phyloP scores from a whole-genome alignment of 2,329 filamentous ascomycete species.

The Myriosclerotinia scirpicola region DNA sequence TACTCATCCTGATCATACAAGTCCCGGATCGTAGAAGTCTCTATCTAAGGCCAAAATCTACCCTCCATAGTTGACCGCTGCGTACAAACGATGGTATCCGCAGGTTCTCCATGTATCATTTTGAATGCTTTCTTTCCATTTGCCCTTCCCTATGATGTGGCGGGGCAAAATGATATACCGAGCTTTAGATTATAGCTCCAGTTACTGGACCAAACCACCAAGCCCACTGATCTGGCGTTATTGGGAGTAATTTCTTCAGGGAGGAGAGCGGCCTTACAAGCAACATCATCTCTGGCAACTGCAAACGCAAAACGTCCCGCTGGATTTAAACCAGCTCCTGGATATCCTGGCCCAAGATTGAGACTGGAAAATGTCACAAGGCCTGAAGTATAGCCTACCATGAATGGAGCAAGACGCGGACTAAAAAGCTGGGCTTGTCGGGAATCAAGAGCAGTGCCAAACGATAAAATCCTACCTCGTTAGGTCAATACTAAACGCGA shows the following conservation, averaged over 20 bases:
- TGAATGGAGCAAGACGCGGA: constrained; percentile 49
- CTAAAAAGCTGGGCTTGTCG: constrained; percentile 51
- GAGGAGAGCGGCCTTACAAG: constrained; percentile 16
- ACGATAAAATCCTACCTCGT: constrained; percentile 46
- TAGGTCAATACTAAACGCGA: not conserved
- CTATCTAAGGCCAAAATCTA: not conserved
- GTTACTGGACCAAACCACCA: constrained; percentile 43
- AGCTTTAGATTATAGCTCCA: constrained; percentile 36
- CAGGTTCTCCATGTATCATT: not conserved
- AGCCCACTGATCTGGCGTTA: constrained; percentile 42
- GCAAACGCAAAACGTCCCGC: constrained; percentile 47
- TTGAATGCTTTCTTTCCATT: not conserved
- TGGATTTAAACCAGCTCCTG: constrained; percentile 45
- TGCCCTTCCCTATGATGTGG: constrained; percentile 36
- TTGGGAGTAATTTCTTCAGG: not conserved
- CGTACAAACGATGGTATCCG: not conserved
- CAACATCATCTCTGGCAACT: constrained; percentile 40
- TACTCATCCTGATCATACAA: not conserved
- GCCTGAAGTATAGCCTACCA: constrained; percentile 48
- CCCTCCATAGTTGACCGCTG: not conserved
- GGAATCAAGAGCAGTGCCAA: constrained; percentile 55
- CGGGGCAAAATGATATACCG: constrained; percentile 40
- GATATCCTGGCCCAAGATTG: constrained; percentile 43
- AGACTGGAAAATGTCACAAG: constrained; percentile 44
- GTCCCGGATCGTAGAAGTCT: not conserved